Percentiles rank a stretch among this genome's conserved stretches.
phyloP scores from a whole-genome alignment of 2,329 filamentous ascomycete genomes.

The Dryadomyces quercivorus region DNA sequence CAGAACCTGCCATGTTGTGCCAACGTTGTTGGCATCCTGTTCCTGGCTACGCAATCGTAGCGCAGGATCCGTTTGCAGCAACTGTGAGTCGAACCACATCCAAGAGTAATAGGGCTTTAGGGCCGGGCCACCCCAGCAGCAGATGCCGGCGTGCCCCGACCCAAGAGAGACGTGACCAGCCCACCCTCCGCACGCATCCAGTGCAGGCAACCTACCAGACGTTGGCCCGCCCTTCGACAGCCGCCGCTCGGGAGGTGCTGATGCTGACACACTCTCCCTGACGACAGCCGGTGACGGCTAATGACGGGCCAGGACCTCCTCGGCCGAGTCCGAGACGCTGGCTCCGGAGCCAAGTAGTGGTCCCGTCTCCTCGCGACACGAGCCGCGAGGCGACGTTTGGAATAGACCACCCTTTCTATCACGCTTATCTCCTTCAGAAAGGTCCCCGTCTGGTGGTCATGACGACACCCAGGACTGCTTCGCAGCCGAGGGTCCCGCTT shows the following conservation, averaged over 20 bases:
- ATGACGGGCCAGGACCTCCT: conserved; percentile 2
- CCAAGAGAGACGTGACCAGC: conserved; percentile 10
- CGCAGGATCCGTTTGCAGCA: background rate
- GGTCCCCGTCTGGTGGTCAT: conserved; percentile 6
- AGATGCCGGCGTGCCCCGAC: background rate
- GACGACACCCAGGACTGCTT: background rate
- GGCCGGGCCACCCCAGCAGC: background rate
- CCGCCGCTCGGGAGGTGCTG: background rate
- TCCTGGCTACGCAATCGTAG: no score
- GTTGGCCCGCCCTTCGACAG: background rate
- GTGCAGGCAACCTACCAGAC: background rate
- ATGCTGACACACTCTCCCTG: background rate
- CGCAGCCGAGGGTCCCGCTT: background rate
- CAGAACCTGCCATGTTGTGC: no score
- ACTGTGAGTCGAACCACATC: background rate
- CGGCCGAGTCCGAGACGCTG: conserved; percentile 10
- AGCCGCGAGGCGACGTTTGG: background rate
- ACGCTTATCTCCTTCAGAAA: conserved; percentile 11
- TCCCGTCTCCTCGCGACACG: background rate
- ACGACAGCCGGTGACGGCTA: background rate
- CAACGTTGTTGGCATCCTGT: no score
- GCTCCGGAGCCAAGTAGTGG: conserved; percentile 1
- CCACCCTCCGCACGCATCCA: background rate
- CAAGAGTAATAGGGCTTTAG: background rate
- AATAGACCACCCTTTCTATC: conserved; percentile 8